A percentile compares a stretch with the other conserved stretches of the same genome.
These are phyloP conservation scores for Zychaea mexicana DNA, from an alignment of 371 early-diverging fungal species.

Conservation along the genomic window DNA sequence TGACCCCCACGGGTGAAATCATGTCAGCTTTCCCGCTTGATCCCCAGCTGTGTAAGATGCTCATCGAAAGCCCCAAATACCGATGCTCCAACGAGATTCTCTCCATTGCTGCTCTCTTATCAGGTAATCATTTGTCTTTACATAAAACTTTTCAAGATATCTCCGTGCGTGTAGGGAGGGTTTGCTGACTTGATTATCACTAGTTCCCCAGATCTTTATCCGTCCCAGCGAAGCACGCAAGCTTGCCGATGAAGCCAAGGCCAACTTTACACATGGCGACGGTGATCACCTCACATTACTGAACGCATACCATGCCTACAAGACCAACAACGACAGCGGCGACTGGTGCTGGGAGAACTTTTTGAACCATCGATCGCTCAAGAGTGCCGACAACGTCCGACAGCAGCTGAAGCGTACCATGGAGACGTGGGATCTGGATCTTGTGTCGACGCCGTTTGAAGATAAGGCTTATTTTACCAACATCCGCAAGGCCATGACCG, in stretches of 20 bases:
- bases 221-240: conserved; percentile 88
- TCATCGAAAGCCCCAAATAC: conserved; percentile 82
- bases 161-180: too few species aligned
- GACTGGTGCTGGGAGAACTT: conserved; percentile 95
- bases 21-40: conserved; percentile 95
- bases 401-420: conserved; percentile 86
- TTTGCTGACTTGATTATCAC: too few species aligned
- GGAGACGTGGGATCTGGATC: conserved; percentile 71
- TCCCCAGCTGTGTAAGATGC: conserved; percentile 85
- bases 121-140: too few species aligned
- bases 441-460: conserved; percentile 76
- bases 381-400: conserved; percentile 92
- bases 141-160: too few species aligned
- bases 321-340: conserved; percentile 66
- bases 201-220: conserved; percentile 86
- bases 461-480: conserved; percentile 78
- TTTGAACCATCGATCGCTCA: conserved; percentile 85
- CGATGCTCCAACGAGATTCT: conserved; percentile 92
- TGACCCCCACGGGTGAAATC: conserved; percentile 78
- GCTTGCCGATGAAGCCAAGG: conserved; percentile 91
- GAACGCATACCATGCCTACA: conserved; percentile 94
- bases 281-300: conserved; percentile 93
- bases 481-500: conserved; percentile 84
- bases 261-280: conserved; percentile 88
- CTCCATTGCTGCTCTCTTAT: conserved; percentile 90